A percentile compares a stretch with the other conserved stretches of the same genome.
These are phyloP conservation scores for Butyriboletus loyo DNA, from an alignment of 768 basidiomycete species.

Conservation along the genomic window DNA sequence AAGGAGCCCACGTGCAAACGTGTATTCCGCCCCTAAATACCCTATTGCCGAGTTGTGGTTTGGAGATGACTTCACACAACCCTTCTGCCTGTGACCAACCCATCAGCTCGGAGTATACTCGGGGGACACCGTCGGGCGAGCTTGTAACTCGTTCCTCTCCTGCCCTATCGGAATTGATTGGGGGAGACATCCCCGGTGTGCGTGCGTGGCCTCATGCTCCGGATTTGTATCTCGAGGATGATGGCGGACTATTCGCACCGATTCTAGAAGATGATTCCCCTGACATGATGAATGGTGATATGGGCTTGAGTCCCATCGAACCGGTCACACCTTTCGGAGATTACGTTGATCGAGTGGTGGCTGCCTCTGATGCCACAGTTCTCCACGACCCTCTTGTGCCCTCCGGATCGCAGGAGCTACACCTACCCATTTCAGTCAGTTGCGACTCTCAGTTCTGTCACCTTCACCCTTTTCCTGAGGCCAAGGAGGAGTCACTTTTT, in stretches of 20 bases:
- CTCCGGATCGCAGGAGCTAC: slow-evolving; percentile 16
- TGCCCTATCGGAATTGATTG: slow-evolving; percentile 13
- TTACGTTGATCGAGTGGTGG: slow-evolving; percentile 70
- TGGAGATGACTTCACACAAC: slow-evolving; percentile 12
- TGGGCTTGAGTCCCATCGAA: slow-evolving; percentile 65
- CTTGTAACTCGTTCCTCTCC: background rate
- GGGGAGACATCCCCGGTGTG: background rate
- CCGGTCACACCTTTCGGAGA: slow-evolving; percentile 77
- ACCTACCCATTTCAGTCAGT: slow-evolving; percentile 23
- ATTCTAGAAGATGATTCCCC: slow-evolving; percentile 66
- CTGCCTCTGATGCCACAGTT: slow-evolving; percentile 34
- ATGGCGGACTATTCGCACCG: slow-evolving; percentile 50
- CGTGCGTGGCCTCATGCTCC: slow-evolving; percentile 18
- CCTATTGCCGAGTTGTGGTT: slow-evolving; percentile 10
- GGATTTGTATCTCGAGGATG: slow-evolving; percentile 25
- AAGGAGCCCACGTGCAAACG: slow-evolving; percentile 82
- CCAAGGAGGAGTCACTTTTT: slow-evolving; percentile 31
- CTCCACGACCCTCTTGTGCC: slow-evolving; percentile 22
- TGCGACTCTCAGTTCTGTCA: slow-evolving; percentile 25
- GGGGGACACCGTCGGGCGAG: background rate
- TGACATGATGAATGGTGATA: slow-evolving; percentile 48
- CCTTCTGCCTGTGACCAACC: slow-evolving; percentile 33
- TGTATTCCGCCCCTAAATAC: slow-evolving; percentile 71
- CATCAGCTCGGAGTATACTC: background rate
- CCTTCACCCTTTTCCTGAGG: slow-evolving; percentile 16